Evolutionary conservation across 129 eudicot genomes (phyloP).

Genomic region (sunflower (Helianthus annuus)): HanXRQr2.0-SUNRISE NC_035443.2:8640281-8640780

Average conservation of each 20-base stretch:
- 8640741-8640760: not conserved
- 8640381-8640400: constrained; percentile 39
- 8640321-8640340: too few relatives aligned
- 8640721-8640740: too few relatives aligned
- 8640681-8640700: too few relatives aligned
- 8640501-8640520: constrained; percentile 46
- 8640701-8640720: not conserved
- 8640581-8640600: constrained; percentile 52
- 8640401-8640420: constrained; percentile 33
- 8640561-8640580: constrained; percentile 32
- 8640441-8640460: constrained; percentile 45
- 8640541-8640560: constrained; percentile 30
- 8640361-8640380: constrained; percentile 39
- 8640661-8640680: constrained; percentile 42
- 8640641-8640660: constrained; percentile 41
- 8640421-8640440: constrained; percentile 43
- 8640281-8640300: not conserved
- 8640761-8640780: too few relatives aligned
- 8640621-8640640: constrained; percentile 44
- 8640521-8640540: constrained; percentile 29
- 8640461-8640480: constrained; percentile 52
- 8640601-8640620: constrained; percentile 36
- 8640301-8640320: too few relatives aligned
- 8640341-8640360: constrained; percentile 18
- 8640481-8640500: constrained; percentile 58